These are phyloP conservation scores for Croton setiger DNA, from an alignment of 441 rosid genomes.

Conservation along the genomic window DNA sequence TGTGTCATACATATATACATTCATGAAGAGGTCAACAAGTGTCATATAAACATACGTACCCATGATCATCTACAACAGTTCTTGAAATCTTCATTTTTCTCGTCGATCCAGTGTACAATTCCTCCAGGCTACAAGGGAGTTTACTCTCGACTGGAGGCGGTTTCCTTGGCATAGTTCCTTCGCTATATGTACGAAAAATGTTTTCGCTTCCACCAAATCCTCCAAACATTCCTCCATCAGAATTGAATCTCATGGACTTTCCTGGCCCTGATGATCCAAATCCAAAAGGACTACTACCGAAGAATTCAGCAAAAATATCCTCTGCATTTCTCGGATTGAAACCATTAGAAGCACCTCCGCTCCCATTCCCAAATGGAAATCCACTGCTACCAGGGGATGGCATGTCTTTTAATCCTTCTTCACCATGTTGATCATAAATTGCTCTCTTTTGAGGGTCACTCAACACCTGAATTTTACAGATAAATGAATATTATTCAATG, in stretches of 20 bases:
- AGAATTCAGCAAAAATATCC: slow-evolving; percentile 92
- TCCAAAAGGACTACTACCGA: slow-evolving; percentile 83
- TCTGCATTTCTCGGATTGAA: slow-evolving; percentile 94
- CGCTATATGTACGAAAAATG: slow-evolving; percentile 60
- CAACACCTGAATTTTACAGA: slow-evolving; percentile 47
- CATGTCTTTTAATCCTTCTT: slow-evolving; percentile 83
- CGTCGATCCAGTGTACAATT: slow-evolving; percentile 76
- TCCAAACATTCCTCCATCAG: slow-evolving; percentile 70
- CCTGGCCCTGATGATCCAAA: slow-evolving; percentile 74
- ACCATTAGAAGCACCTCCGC: slow-evolving; percentile 42
- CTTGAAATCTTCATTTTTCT: slow-evolving; percentile 98
- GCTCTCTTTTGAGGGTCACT: slow-evolving; percentile 85
- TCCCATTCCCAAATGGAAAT: slow-evolving; percentile 29
- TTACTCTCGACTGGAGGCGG: slow-evolving; percentile 90
- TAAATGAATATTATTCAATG: no score
- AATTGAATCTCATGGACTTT: slow-evolving; percentile 66
- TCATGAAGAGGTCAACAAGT: neutral
- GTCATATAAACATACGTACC: slow-evolving; percentile 37
- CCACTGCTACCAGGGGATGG: slow-evolving; percentile 57
- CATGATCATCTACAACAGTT: slow-evolving; percentile 58
- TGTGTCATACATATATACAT: no score
- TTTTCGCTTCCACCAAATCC: slow-evolving; percentile 48
- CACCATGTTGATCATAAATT: slow-evolving; percentile 79
- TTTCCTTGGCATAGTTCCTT: slow-evolving; percentile 52
- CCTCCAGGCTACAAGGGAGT: slow-evolving; percentile 86